Base-by-base conservation (phyloP, 2,329 filamentous ascomycete genomes). In the Paradendryphiella salina region DNA sequence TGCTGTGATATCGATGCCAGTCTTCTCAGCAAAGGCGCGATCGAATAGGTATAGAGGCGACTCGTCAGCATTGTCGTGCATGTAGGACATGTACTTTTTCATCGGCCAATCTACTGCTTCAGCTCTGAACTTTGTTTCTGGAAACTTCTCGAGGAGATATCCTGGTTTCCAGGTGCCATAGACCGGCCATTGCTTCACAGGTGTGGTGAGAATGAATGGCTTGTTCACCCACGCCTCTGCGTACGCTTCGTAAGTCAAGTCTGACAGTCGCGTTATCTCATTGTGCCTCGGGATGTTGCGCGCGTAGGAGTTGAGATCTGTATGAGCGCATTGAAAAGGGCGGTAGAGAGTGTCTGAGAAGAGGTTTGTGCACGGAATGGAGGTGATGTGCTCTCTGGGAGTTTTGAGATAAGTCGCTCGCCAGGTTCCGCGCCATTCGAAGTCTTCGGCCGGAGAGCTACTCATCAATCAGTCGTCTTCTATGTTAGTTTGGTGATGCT, bases 91-190 rank as follows among this genome's bases (percentile, higher is more conserved):
- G 71, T 97, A 97, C 0, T 83, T 88, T n/a, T 80, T 78, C 56
- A 96, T 82, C 0, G 86, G 84, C 93, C 93, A 97, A 74, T 96
- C 90, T 4, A 97, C 92, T 0, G 91, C 88, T 78, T 97, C 94
- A 8, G 93, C 93, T 33, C 90, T 85, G 73, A 97, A 96, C 42
- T 82, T 80, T 2, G 87, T 80, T 41, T 85, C 74, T 0, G 80
- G 77, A 69, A 91, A 90, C 53, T 79, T 77, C n/a, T 77, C 64
- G 0, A 87, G 76, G 1, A 97, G 79, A 8, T 75, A 75, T n/a
- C 87, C 80, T 9, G 88, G 80, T 3, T 82, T 86, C 93, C 93
- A 97, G 21, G 82, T 77, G 31, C 80, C 78, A 72, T 82, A 91
- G 1, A 87, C 85, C 1, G 89, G 89, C 93, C 94, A 97, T 54